Evolutionary conservation across 1,284 basidiomycete species (phyloP), one percentile per base, ranked within the genome.

Genomic region (Naganishia sp.): DNA sequence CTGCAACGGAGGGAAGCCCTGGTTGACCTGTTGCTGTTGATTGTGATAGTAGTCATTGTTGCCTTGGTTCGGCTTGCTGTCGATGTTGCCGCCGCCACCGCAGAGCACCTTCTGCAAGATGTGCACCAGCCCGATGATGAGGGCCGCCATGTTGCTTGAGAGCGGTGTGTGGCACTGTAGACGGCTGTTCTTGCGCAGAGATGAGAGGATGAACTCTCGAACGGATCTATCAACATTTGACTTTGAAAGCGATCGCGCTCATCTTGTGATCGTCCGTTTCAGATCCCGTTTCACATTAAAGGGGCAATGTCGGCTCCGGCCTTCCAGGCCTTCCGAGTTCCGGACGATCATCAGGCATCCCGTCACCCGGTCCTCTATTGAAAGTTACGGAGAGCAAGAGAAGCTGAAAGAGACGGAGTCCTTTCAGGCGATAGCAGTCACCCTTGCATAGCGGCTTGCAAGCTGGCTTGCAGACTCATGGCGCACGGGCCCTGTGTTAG

Each of bases 1-100:
- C 46, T 73, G 70, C 28, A 69, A 68, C 41, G 71, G 69, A 21
- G 69, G 73, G 47, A 67, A 68, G n/a, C 64, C 70, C 32, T 76
- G 75, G 31, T 74, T 69, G 9, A 69, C 68, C 11, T 71, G 69
- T 17, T 72, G 69, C 25, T 69, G 57, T 46, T 67, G 64, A 21
- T 63, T 65, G 18, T 50, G 71, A 71, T 50, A 70, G 46, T 57
- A 70, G 63, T 28, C 69, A 68, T 28, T 67, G 67, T 32, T 68
- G 67, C 35, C 70, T 23, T 71, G 71, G 50, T 74, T 69, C 46
- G 54, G 61, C 47, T 58, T 54, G 21, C 54, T 25, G 39, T 67
- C 54, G 13, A 51, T 42, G 46, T 64, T 58, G 10, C 39, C 43
- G 35, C 35, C 35, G 7, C 35, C 65, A 3, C 31, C 54, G 32